Base-by-base conservation (phyloP, 257 asterid genomes). In the Misopates orontium region DNA sequence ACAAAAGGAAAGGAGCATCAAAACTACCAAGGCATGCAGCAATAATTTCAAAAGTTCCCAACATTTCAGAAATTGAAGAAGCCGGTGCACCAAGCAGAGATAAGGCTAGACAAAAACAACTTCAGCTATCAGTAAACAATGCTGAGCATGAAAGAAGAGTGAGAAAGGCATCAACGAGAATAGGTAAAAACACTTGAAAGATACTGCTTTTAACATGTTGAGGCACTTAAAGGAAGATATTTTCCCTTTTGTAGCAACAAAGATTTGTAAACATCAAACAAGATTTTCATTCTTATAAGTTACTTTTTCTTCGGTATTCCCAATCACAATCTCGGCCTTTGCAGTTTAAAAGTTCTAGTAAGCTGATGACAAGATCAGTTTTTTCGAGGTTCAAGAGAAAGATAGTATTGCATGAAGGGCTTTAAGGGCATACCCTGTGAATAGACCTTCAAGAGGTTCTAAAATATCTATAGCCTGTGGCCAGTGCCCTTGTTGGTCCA, bases 211-310 rank as follows among this genome's bases (percentile, higher is more conserved):
- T 20, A 19, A 28, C 10, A 42, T 28, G 11, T 19, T 21, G 41
- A 19, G 18, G 10, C 39, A 44, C 23, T 45, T 25, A 23, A 52
- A 13, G 65, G 19, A 42, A 42, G 18, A n/a, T 45, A 13, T 45
- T 45, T 16, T n/a, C 57, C 32, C 44, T 54, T 24, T 54, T 10
- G 1, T 32, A 53, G 22, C 42, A 63, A 8, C 47, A 45, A 54
- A 15, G 8, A 31, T 40, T 24, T 19, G 24, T 40, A 39, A 18
- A 64, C 25, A 65, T 18, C 60, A 39, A 10, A 65, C 41, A 40
- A 41, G 7, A 28, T 21, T 32, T 8, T 63, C 9, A 10, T 61
- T 68, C 64, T 39, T 63, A 67, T 23, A 8, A 10, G 50, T 45
- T 11, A 15, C 49, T 24, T 39, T 40, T 52, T 20, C 21, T 31